phyloP scores from a whole-genome alignment of 257 asterid genomes.

The Nicotiana benthamiana region DNA sequence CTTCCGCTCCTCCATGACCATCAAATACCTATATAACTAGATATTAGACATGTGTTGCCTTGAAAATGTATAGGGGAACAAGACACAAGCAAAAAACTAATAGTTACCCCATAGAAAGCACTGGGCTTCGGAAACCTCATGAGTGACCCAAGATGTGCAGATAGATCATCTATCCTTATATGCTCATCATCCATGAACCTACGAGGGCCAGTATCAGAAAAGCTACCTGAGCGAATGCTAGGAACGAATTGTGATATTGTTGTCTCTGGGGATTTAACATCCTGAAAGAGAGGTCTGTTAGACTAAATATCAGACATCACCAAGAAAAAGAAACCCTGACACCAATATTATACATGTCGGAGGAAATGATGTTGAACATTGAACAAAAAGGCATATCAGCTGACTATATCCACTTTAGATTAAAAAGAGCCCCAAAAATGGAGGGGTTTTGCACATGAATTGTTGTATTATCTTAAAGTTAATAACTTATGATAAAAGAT shows the following conservation, averaged over 20 bases:
- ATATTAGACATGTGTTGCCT: not conserved
- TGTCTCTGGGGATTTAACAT: conserved; percentile 37
- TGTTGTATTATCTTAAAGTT: not conserved
- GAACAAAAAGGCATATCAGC: not conserved
- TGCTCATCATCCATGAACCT: conserved; percentile 85
- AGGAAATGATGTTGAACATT: not conserved
- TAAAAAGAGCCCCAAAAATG: not conserved
- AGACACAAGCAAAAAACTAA: not conserved
- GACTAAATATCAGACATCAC: not conserved
- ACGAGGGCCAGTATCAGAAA: conserved; percentile 69
- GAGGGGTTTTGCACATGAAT: not conserved
- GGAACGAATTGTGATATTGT: conserved; percentile 33
- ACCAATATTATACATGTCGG: not conserved
- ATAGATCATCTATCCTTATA: conserved; percentile 65
- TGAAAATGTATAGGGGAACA: not conserved
- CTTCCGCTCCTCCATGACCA: conserved; percentile 93
- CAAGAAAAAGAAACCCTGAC: not conserved
- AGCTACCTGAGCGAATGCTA: conserved; percentile 66
- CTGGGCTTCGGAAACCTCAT: conserved; percentile 49
- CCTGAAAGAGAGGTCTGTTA: conserved; percentile 23
- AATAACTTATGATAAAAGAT: not conserved
- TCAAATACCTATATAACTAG: conserved; percentile 45
- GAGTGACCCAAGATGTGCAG: conserved; percentile 52
- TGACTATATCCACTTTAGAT: not conserved
- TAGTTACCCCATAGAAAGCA: conserved; percentile 73